Conservation (phyloP, 345 rosid genomes). For the Linum trigynum region DNA sequence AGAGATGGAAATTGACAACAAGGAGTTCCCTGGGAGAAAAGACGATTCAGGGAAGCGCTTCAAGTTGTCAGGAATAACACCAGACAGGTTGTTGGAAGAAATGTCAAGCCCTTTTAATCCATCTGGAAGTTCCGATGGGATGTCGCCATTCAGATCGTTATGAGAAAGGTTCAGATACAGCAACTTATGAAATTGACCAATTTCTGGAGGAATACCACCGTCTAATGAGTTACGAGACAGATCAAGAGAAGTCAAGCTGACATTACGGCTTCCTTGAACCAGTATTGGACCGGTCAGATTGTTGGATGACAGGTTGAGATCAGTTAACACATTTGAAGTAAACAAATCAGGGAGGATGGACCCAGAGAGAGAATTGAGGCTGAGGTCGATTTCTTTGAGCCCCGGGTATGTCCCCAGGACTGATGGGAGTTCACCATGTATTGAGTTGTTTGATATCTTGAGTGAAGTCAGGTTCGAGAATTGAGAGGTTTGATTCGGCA, state of each 20-base stretch:
- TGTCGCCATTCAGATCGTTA: slow-evolving; percentile 59
- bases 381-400: slow-evolving; percentile 57
- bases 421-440: slow-evolving; percentile 58
- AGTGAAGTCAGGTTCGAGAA: slow-evolving; percentile 62
- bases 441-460: slow-evolving; percentile 48
- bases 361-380: slow-evolving; percentile 54
- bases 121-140: slow-evolving; percentile 55
- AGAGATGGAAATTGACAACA: slow-evolving; percentile 38
- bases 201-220: slow-evolving; percentile 42
- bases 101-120: slow-evolving; percentile 48
- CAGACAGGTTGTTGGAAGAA: slow-evolving; percentile 74
- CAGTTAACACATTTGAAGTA: slow-evolving; percentile 43
- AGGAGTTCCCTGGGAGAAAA: slow-evolving; percentile 75
- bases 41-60: slow-evolving; percentile 66
- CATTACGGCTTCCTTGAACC: slow-evolving; percentile 34
- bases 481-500: slow-evolving; percentile 59
- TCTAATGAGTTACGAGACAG: slow-evolving; percentile 61
- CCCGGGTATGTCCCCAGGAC: slow-evolving; percentile 55
- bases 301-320: slow-evolving; percentile 62
- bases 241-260: slow-evolving; percentile 54
- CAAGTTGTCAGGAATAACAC: slow-evolving; percentile 54
- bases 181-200: slow-evolving; percentile 37
- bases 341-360: slow-evolving; percentile 48
- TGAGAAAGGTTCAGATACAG: slow-evolving; percentile 51
- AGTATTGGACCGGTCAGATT: slow-evolving; percentile 62